phyloP scores from a whole-genome alignment of 768 basidiomycete species.

The Trametes elegans region DNA sequence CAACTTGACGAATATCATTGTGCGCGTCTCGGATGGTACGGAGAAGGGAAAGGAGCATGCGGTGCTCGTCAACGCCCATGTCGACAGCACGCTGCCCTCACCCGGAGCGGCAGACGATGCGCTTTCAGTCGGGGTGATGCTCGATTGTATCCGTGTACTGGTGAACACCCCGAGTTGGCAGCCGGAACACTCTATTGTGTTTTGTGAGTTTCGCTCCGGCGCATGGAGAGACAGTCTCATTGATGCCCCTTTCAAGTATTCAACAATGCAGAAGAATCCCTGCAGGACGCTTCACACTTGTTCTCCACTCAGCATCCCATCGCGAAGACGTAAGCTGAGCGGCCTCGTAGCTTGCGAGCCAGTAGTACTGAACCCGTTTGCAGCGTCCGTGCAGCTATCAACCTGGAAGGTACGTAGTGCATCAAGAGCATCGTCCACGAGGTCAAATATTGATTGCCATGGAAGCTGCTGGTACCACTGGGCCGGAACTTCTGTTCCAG shows the following conservation, averaged over 20 bases:
- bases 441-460: neutral
- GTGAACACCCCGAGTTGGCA: constrained; percentile 65
- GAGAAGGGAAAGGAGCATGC: constrained; percentile 73
- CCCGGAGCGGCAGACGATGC: constrained; percentile 91
- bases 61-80: constrained; percentile 83
- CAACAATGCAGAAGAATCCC: constrained; percentile 91
- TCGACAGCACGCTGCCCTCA: constrained; percentile 87
- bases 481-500: constrained; percentile 91
- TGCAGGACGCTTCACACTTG: constrained; percentile 93
- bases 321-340: constrained; percentile 56
- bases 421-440: neutral
- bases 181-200: constrained; percentile 76
- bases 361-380: too few species aligned
- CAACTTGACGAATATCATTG: constrained; percentile 83
- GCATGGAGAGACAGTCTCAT: neutral
- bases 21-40: constrained; percentile 82
- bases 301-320: constrained; percentile 87
- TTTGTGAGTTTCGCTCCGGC: constrained; percentile 52
- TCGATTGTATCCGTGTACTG: constrained; percentile 83
- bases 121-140: constrained; percentile 85
- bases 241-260: constrained; percentile 56
- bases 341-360: neutral
- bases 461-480: constrained; percentile 80
- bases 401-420: constrained; percentile 70
- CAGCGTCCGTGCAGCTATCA: constrained; percentile 83